Evolutionary conservation across 768 basidiomycete genomes (phyloP), one percentile per base, ranked within the genome.

Genomic region (Lactarius hengduanensis): DNA sequence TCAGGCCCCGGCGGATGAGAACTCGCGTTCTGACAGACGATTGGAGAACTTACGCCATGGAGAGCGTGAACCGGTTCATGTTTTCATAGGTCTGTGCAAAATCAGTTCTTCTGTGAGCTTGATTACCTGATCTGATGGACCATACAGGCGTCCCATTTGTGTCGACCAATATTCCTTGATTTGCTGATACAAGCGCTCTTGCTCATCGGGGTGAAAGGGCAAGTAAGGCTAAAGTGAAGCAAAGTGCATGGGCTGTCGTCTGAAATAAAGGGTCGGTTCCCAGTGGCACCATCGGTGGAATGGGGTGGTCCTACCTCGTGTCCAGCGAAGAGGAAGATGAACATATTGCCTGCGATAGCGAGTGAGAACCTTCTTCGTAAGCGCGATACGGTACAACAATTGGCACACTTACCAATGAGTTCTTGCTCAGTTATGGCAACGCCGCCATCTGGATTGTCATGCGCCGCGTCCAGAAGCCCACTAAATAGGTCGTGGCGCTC

Each of bases 201-300:
- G 82, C 62, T 80, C 76, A 3, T 80, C 78, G 1, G 73, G 75
- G 67, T 79, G n/a, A 72, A 15, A 82, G 71, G 0, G 82, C 82
- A 2, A 83, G 74, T 55, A 82, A 66, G 4, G 73, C 81, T 61
- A 82, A 75, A 0, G 78, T 68, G 69, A 76, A 80, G 57, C 74
- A 74, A 10, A 81, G 64, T 2, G 79, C 74, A 63, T 79, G 73
- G 3, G 74, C 75, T 0, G 80, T 76, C 3, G 80, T 79, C 78
- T 80, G 56, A 30, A 13, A 18, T 5, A 15, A 28, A 15, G 13
- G 40, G 28, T 7, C 7, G 16, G 32, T 20, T 45, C 38, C 28
- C 58, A 40, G 28, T n/a, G 1, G 16, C 3, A 32, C 10, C 30
- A 3, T 10, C 40, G 20, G 22, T 26, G 32, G 22, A 13, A 16